Conservation (phyloP, 2,329 filamentous ascomycete species). For the Rhinocladiella similis region DNA sequence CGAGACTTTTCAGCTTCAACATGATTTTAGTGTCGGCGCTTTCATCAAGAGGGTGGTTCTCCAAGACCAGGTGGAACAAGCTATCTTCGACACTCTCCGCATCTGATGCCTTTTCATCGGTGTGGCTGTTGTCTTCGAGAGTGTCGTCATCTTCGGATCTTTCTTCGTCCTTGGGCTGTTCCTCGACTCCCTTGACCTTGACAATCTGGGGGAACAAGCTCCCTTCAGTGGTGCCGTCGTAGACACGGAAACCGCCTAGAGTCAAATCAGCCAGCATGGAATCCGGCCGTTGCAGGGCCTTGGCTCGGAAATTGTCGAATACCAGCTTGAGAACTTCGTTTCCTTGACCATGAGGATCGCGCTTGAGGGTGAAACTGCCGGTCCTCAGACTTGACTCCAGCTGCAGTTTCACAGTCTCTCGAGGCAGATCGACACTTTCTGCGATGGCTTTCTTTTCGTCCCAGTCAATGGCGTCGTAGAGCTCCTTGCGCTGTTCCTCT, state of each 20-base stretch:
- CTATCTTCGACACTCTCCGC: conserved; percentile 62
- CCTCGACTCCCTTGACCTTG: conserved; percentile 83
- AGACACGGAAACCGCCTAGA: conserved; percentile 88
- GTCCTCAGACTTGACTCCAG: conserved; percentile 91
- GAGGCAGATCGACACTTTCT: conserved; percentile 83
- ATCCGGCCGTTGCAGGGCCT: conserved; percentile 84
- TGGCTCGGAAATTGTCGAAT: conserved; percentile 92
- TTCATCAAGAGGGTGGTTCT: conserved; percentile 91
- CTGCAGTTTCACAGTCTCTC: conserved; percentile 89
- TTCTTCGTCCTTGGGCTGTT: conserved; percentile 50
- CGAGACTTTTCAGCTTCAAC: conserved; percentile 89
- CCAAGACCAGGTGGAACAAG: conserved; percentile 89
- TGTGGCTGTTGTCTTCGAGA: conserved; percentile 29
- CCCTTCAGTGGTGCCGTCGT: conserved; percentile 90
- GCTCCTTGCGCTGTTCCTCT: conserved; percentile 91
- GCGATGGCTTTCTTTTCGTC: conserved; percentile 90
- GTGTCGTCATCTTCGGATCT: conserved; percentile 42
- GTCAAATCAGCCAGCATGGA: conserved; percentile 86
- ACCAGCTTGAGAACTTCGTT: conserved; percentile 85
- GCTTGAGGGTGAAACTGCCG: conserved; percentile 91
- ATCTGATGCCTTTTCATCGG: conserved; percentile 38
- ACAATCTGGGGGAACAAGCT: conserved; percentile 95
- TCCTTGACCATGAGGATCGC: conserved; percentile 73
- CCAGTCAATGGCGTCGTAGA: conserved; percentile 98
- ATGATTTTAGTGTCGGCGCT: conserved; percentile 88